These are phyloP conservation scores for Podaxis sp. DNA, from an alignment of 768 basidiomycete genomes.

Conservation along the genomic window DNA sequence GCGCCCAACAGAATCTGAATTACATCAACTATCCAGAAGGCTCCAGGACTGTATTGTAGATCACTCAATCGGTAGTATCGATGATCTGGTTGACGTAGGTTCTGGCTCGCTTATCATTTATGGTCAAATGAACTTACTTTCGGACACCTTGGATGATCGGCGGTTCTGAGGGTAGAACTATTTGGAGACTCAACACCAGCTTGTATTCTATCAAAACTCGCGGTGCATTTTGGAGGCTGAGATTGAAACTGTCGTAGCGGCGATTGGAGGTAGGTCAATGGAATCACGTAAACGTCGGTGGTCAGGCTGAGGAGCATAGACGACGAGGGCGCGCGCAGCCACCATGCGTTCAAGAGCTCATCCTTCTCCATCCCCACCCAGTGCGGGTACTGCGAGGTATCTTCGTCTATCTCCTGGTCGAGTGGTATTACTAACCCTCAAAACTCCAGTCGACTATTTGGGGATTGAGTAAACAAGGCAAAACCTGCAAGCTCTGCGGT, in stretches of 20 bases:
- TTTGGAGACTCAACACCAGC: slow-evolving; percentile 62
- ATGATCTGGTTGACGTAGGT: slow-evolving; percentile 58
- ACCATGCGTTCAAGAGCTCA: slow-evolving; percentile 81
- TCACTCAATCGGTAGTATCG: slow-evolving; percentile 50
- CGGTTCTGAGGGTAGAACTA: slow-evolving; percentile 44
- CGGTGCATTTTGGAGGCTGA: slow-evolving; percentile 62
- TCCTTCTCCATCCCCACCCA: slow-evolving; percentile 84
- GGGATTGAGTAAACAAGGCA: slow-evolving; percentile 86
- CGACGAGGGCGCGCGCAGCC: slow-evolving; percentile 68
- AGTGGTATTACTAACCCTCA: slow-evolving; percentile 2
- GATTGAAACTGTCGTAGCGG: slow-evolving; percentile 53
- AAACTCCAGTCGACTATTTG: slow-evolving; percentile 70
- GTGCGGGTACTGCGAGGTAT: slow-evolving; percentile 80
- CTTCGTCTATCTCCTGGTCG: neutral
- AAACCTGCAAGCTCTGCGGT: slow-evolving; percentile 76
- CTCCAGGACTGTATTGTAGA: slow-evolving; percentile 48
- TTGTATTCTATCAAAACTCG: slow-evolving; percentile 51
- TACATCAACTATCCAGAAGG: slow-evolving; percentile 45
- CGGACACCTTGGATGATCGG: neutral
- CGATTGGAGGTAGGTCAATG: slow-evolving; percentile 57
- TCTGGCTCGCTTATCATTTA: slow-evolving; percentile 6
- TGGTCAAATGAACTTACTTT: slow-evolving; percentile 1
- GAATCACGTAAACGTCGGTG: neutral
- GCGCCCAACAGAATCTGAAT: slow-evolving; percentile 33
- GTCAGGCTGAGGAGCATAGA: slow-evolving; percentile 36